A percentile compares a stretch with the other conserved stretches of the same genome.
Conservation (phyloP, 2,329 filamentous ascomycete genomes). For the Exophiala phaeomuriformis region DNA sequence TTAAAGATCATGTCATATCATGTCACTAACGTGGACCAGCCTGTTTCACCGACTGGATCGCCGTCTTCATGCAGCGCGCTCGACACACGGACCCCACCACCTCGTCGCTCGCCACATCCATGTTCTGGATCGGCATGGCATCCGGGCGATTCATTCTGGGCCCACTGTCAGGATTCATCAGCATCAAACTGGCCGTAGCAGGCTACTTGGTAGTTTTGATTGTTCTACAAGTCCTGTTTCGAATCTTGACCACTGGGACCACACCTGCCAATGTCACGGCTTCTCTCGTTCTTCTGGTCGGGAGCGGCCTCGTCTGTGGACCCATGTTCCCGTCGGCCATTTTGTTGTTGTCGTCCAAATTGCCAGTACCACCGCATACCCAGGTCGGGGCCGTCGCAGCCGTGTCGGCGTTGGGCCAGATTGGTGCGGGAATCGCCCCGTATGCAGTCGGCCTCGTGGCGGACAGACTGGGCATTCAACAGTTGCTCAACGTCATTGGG, state of each 20-base stretch:
- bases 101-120: slow-evolving; percentile 38
- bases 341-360: slow-evolving; percentile 33
- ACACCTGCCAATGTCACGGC: slow-evolving; percentile 11
- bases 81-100: slow-evolving; percentile 34
- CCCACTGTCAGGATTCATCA: slow-evolving; percentile 29
- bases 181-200: slow-evolving; percentile 28
- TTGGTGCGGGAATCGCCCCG: slow-evolving; percentile 40
- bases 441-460: slow-evolving; percentile 36
- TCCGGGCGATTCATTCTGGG: slow-evolving; percentile 35
- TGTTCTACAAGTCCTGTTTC: slow-evolving; percentile 10
- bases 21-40: slow-evolving; percentile 15
- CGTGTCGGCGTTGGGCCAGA: slow-evolving; percentile 39
- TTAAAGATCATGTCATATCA: background rate
- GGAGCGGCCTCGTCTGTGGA: slow-evolving; percentile 37
- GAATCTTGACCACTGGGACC: background rate
- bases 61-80: slow-evolving; percentile 40
- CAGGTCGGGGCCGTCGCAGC: slow-evolving; percentile 42
- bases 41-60: slow-evolving; percentile 42
- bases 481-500: slow-evolving; percentile 12
- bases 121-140: slow-evolving; percentile 43
- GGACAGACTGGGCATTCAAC: slow-evolving; percentile 12
- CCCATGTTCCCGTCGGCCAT: slow-evolving; percentile 40
- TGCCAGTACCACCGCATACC: slow-evolving; percentile 32
- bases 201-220: slow-evolving; percentile 24
- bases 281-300: slow-evolving; percentile 31